phyloP scores from a whole-genome alignment of 1,284 basidiomycete genomes.

The Tranzscheliella williamsii region DNA sequence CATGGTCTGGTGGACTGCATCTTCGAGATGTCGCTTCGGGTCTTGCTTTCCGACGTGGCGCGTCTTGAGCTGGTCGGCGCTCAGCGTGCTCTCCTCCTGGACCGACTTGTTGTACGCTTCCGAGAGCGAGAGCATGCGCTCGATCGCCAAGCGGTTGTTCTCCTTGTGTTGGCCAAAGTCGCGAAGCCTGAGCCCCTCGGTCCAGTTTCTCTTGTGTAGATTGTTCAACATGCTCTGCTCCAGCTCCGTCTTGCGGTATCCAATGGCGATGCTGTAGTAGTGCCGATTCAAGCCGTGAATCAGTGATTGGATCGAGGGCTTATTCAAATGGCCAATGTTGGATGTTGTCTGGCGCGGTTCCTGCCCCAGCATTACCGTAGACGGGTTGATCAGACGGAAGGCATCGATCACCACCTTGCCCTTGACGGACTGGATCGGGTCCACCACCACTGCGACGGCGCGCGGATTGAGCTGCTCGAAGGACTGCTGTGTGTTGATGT shows the following conservation, averaged over 20 bases:
- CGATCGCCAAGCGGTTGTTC: conserved; percentile 55
- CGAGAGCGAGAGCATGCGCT: conserved; percentile 54
- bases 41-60: conserved; percentile 60
- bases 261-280: conserved; percentile 61
- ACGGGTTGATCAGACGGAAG: conserved; percentile 71
- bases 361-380: conserved; percentile 69
- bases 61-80: conserved; percentile 58
- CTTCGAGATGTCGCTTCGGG: conserved; percentile 60
- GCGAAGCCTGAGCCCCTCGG: conserved; percentile 54
- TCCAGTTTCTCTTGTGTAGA: conserved; percentile 60
- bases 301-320: conserved; percentile 87
- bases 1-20: conserved; percentile 58
- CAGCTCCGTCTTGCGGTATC: conserved; percentile 60
- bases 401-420: conserved; percentile 92
- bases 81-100: conserved; percentile 55
- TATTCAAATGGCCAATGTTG: conserved; percentile 98
- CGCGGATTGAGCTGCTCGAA: conserved; percentile 94
- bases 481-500: conserved; percentile 99
- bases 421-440: conserved; percentile 98
- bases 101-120: conserved; percentile 61
- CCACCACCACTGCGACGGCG: conserved; percentile 95
- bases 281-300: conserved; percentile 61
- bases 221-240: conserved; percentile 61
- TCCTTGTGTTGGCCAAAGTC: conserved; percentile 60
- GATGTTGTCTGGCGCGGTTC: conserved; percentile 97